A percentile compares a stretch with the other conserved stretches of the same genome.
Conservation (phyloP, 2,329 filamentous ascomycete species). For the Cercospora zeae-maydis region DNA sequence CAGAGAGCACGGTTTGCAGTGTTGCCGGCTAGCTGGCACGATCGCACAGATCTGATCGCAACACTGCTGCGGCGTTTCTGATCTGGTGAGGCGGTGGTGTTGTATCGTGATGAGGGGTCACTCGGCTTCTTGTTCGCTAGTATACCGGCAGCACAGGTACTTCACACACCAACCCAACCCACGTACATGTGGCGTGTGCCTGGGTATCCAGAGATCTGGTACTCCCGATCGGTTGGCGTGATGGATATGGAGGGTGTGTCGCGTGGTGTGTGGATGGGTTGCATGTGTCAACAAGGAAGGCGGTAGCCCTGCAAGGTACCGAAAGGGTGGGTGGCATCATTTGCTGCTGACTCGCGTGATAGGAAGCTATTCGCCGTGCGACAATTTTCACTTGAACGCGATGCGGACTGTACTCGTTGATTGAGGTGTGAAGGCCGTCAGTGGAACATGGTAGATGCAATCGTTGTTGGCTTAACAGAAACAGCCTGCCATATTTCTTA, state of each 20-base stretch:
- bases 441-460: neutral
- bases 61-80: neutral
- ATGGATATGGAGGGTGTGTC: neutral
- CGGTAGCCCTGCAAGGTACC: neutral
- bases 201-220: constrained; percentile 1
- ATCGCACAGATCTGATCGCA: neutral
- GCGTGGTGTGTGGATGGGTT: neutral
- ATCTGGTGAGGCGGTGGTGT: neutral
- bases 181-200: neutral
- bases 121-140: constrained; percentile 3
- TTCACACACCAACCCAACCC: neutral
- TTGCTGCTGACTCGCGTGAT: constrained; percentile 3
- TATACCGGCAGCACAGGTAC: constrained; percentile 1
- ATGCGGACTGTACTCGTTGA: neutral
- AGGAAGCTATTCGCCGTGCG: neutral
- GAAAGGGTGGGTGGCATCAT: neutral
- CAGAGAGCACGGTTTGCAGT: neutral
- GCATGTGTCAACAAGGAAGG: neutral
- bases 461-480: constrained; percentile 1
- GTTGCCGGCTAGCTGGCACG: neutral
- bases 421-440: neutral
- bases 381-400: neutral
- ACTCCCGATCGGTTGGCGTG: neutral
- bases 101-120: neutral
- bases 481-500: constrained; percentile 1